Conservation (phyloP, 495 filamentous ascomycete genomes). For the Talaromyces proteolyticus region DNA sequence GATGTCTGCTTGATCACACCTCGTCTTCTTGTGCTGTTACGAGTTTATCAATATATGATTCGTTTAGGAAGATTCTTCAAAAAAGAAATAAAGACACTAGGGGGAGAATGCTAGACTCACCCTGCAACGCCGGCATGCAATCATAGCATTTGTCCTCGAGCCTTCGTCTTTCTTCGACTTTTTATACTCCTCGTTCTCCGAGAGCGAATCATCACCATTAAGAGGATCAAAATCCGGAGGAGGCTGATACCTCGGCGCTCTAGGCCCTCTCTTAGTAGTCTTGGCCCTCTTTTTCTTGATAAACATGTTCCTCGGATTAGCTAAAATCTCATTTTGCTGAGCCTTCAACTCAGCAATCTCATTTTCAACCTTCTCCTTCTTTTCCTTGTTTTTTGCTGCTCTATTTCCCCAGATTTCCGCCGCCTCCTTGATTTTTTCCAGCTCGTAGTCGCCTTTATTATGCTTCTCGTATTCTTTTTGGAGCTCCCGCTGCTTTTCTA, state of each 20-base stretch:
- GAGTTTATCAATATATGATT: no score
- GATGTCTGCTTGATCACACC: not conserved
- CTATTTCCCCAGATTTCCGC: no score
- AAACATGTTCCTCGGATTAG: no score
- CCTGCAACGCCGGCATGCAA: constrained; percentile 3
- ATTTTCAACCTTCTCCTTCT: no score
- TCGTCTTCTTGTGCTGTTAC: not conserved
- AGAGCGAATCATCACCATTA: not conserved
- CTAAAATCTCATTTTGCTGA: no score
- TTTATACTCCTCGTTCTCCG: not conserved
- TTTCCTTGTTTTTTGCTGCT: no score
- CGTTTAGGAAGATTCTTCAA: no score
- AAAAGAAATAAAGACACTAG: not conserved
- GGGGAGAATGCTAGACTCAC: not conserved
- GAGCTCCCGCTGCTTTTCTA: not conserved
- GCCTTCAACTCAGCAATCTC: no score
- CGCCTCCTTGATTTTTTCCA: no score
- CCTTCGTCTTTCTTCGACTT: not conserved
- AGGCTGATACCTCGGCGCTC: not conserved
- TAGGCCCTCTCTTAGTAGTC: no score
- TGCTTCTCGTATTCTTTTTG: not conserved
- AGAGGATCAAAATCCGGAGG: not conserved
- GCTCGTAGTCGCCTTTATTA: not conserved
- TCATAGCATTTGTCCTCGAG: not conserved
- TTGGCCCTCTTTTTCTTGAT: no score